Percentiles rank a stretch among this genome's conserved stretches.
Conservation (phyloP, 2,329 filamentous ascomycete genomes). For the Talaromyces sp. region DNA sequence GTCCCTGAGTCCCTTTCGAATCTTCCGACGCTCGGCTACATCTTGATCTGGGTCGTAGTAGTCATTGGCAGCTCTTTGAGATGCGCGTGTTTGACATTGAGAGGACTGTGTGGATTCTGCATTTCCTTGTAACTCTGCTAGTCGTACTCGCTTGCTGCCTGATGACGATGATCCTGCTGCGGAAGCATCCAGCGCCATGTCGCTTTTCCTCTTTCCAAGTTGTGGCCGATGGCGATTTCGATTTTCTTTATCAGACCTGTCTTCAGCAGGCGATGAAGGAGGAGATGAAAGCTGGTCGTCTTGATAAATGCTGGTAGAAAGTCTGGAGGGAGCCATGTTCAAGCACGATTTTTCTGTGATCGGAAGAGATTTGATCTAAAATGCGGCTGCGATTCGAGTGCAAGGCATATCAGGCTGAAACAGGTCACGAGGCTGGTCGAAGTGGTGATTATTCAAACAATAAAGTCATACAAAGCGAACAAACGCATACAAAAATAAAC, state of each 20-base stretch:
- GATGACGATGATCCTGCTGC: constrained; percentile 34
- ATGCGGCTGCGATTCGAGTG: neutral
- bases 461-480: neutral
- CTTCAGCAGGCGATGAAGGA: constrained; percentile 10
- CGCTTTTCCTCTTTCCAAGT: constrained; percentile 46
- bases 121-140: constrained; percentile 35
- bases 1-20: constrained; percentile 69
- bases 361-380: constrained; percentile 10
- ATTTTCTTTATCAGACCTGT: constrained; percentile 53
- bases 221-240: constrained; percentile 24
- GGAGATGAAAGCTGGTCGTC: constrained; percentile 12
- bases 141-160: constrained; percentile 47
- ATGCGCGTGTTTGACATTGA: constrained; percentile 30
- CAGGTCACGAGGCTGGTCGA: neutral
- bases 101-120: constrained; percentile 24
- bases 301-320: neutral
- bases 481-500: constrained; percentile 2
- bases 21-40: constrained; percentile 65
- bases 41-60: constrained; percentile 81
- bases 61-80: constrained; percentile 42
- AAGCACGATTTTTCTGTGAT: neutral
- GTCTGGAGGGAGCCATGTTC: constrained; percentile 17
- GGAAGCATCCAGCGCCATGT: constrained; percentile 40
- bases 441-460: neutral
- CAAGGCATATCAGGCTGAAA: neutral